Evolutionary conservation across 164 flowering plant species (phyloP).

Genomic region (Chloranthus sessilifolius): DNA sequence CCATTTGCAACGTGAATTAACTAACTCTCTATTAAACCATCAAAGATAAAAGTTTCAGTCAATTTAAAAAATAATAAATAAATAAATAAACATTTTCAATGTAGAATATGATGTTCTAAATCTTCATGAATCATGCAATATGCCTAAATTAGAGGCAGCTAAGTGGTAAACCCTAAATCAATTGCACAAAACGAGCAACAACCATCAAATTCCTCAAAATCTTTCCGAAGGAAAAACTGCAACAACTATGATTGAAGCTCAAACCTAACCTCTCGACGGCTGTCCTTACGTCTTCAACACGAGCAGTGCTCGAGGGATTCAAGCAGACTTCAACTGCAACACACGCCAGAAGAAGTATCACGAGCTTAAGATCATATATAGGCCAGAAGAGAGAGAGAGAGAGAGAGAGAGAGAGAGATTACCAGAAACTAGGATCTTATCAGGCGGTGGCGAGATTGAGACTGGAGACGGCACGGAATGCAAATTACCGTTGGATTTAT

Average conservation of each 20-base stretch:
- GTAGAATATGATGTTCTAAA: no score
- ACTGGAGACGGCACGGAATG: conserved; percentile 27
- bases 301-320: conserved; percentile 77
- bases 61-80: no score
- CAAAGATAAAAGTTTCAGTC: no score
- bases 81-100: no score
- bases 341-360: background rate
- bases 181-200: no score
- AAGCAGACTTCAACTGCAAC: conserved; percentile 86
- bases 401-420: background rate
- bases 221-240: no score
- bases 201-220: no score
- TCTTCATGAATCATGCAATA: no score
- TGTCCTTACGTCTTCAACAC: conserved; percentile 51
- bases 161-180: no score
- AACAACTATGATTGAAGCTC: background rate
- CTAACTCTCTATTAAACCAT: no score
- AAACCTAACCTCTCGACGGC: conserved; percentile 70
- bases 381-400: background rate
- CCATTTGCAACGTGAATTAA: no score
- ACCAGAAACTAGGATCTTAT: conserved; percentile 79
- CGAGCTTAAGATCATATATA: background rate
- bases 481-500: conserved; percentile 16
- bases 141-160: no score
- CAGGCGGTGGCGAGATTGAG: conserved; percentile 28